phyloP scores from a whole-genome alignment of 495 filamentous ascomycete genomes.

The Trichoderma asperelloides region DNA sequence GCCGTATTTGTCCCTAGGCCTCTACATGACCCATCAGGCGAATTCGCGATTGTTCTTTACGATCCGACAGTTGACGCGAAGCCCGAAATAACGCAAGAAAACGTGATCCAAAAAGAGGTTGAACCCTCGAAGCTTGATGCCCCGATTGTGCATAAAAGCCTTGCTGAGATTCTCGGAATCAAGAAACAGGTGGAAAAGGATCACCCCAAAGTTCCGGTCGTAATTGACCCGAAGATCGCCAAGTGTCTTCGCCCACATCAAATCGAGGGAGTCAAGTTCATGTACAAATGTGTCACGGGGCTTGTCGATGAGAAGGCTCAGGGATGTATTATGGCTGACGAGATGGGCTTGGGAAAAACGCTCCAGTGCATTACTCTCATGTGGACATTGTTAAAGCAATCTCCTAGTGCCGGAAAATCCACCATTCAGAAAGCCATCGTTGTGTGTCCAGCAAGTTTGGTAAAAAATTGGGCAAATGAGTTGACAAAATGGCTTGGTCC shows the following conservation, averaged over 20 bases:
- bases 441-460: constrained; percentile 94
- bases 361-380: constrained; percentile 62
- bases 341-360: constrained; percentile 97
- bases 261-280: constrained; percentile 96
- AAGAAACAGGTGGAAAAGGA: constrained; percentile 79
- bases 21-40: constrained; percentile 87
- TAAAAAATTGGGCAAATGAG: constrained; percentile 97
- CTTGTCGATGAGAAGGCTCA: constrained; percentile 90
- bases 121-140: constrained; percentile 56
- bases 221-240: constrained; percentile 85
- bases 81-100: constrained; percentile 26
- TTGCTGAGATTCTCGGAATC: constrained; percentile 92
- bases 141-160: constrained; percentile 81
- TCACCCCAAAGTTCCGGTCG: constrained; percentile 84
- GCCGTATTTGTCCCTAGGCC: constrained; percentile 82
- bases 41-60: constrained; percentile 93
- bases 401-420: constrained; percentile 82
- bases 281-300: constrained; percentile 89
- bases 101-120: constrained; percentile 30
- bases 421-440: constrained; percentile 98
- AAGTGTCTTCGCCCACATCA: constrained; percentile 96
- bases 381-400: constrained; percentile 96
- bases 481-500: constrained; percentile 89
- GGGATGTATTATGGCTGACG: constrained; percentile 99
- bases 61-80: constrained; percentile 83